Base-by-base conservation (phyloP, 169 alveolate species). In the Ichthyophthirius multifiliis region DNA sequence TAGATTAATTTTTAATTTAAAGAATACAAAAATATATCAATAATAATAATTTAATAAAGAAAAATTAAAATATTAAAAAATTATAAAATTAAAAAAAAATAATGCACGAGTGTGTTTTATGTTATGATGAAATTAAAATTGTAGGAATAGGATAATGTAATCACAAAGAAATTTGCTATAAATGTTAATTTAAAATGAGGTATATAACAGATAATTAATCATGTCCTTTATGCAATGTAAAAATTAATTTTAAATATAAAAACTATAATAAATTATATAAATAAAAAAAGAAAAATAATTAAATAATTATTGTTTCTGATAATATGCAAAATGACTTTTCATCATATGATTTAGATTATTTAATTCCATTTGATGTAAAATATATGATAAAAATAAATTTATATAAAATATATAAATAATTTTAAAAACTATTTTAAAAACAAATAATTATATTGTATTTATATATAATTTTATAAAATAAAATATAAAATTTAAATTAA, bases 201-300 rank as follows among this genome's bases (percentile, higher is more conserved):
- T 6, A 41, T 18, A 27, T 67, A 18, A 67, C 43, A 37, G 15
- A 35, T 4, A 34, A 35, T 16, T 37, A n/a, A 31, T 34, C 27
- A 1, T 67, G 77, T 20, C 77, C 77, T 16, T 34, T 67, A 23
- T 67, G 77, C 77, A 67, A 67, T 41, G 77, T 34, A 65, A 31
- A 65, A 41, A 41, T 41, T 41, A 9, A 9, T 9, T 9, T 41
- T 13, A 41, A 13, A 41, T 41, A 41, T 9, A 41, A 41, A 9
- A 41, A 13, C 7, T 41, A 41, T 41, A 9, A 41, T 9, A 41
- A 7, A 41, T 41, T 41, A 7, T 41, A 9, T 55, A 15, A 16
- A 15, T 1, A 20, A 10, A 65, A 15, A 31, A 30, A 65, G 75
- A 34, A 34, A 15, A 1, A 15, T 18, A 67, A 67, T 41, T 10